These are phyloP conservation scores for Rauvolfia tetraphylla DNA, from an alignment of 257 asterid genomes.

Conservation along the genomic window DNA sequence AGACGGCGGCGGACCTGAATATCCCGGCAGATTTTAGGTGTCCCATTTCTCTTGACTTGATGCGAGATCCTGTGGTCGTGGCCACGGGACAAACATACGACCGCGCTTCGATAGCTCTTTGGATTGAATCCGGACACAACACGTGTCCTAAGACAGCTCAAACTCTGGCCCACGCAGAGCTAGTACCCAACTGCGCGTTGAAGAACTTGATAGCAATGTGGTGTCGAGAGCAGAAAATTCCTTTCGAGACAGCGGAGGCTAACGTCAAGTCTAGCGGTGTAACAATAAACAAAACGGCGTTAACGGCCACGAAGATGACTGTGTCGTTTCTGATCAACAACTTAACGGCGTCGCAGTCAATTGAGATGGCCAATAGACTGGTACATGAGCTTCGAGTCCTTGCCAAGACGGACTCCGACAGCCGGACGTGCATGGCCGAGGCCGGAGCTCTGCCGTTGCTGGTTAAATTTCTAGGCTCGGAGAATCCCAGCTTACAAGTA, in stretches of 20 bases:
- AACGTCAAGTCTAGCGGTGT: slow-evolving; percentile 20
- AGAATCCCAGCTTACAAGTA: slow-evolving; percentile 62
- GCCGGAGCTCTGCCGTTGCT: slow-evolving; percentile 71
- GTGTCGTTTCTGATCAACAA: slow-evolving; percentile 58
- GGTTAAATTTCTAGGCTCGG: slow-evolving; percentile 53
- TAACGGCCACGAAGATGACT: slow-evolving; percentile 81
- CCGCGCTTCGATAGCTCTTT: slow-evolving; percentile 49
- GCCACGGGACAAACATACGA: slow-evolving; percentile 90
- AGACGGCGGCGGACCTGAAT: slow-evolving; percentile 43
- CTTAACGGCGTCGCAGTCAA: slow-evolving; percentile 48
- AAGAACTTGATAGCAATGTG: slow-evolving; percentile 71
- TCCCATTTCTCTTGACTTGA: slow-evolving; percentile 72
- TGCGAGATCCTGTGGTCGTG: slow-evolving; percentile 84
- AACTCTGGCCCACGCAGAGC: slow-evolving; percentile 51
- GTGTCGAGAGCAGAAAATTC: slow-evolving; percentile 82
- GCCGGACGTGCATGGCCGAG: slow-evolving; percentile 74
- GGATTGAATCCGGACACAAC: slow-evolving; percentile 84
- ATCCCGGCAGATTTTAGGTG: slow-evolving; percentile 81
- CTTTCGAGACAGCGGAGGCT: slow-evolving; percentile 49
- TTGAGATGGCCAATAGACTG: slow-evolving; percentile 47
- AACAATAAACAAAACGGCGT: slow-evolving; percentile 55
- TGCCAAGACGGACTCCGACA: slow-evolving; percentile 75
- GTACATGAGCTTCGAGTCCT: slow-evolving; percentile 78
- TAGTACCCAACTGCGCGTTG: slow-evolving; percentile 59
- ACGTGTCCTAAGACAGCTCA: slow-evolving; percentile 94